Conservation (phyloP, 495 filamentous ascomycete species). For the Lepidopterella palustris region DNA sequence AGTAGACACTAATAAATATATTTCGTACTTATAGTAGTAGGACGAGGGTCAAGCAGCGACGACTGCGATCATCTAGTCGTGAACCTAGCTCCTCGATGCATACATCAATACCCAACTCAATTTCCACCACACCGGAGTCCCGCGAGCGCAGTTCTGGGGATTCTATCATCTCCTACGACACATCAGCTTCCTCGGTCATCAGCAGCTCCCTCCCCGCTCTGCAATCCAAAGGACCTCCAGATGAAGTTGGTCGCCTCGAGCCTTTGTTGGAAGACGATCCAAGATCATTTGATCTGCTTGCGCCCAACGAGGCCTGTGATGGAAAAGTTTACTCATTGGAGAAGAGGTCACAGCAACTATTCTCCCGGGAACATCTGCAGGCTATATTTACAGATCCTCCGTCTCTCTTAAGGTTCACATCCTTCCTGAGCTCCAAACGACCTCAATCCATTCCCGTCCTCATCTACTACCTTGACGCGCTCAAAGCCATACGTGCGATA, state of each 20-base stretch:
- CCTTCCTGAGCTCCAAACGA: conserved; percentile 64
- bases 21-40: conserved; percentile 17
- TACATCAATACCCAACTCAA: conserved; percentile 10
- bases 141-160: conserved; percentile 35
- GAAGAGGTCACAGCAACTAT: conserved; percentile 54
- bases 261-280: conserved; percentile 49
- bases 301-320: conserved; percentile 32
- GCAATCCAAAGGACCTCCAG: conserved; percentile 37
- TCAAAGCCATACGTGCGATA: conserved; percentile 65
- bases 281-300: conserved; percentile 48
- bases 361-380: conserved; percentile 57
- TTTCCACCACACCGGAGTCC: conserved; percentile 24
- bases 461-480: conserved; percentile 56
- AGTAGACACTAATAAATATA: not conserved
- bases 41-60: conserved; percentile 6
- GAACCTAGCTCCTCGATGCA: not conserved
- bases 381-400: conserved; percentile 55
- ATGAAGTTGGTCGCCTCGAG: conserved; percentile 43
- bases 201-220: conserved; percentile 33
- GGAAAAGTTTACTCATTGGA: conserved; percentile 48
- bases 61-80: conserved; percentile 19
- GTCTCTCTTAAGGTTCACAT: conserved; percentile 56
- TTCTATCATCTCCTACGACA: conserved; percentile 37
- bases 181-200: conserved; percentile 32
- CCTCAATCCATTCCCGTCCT: conserved; percentile 63